These are phyloP conservation scores for Penicillium thymicola DNA, from an alignment of 2,329 filamentous ascomycete species.

Conservation along the genomic window DNA sequence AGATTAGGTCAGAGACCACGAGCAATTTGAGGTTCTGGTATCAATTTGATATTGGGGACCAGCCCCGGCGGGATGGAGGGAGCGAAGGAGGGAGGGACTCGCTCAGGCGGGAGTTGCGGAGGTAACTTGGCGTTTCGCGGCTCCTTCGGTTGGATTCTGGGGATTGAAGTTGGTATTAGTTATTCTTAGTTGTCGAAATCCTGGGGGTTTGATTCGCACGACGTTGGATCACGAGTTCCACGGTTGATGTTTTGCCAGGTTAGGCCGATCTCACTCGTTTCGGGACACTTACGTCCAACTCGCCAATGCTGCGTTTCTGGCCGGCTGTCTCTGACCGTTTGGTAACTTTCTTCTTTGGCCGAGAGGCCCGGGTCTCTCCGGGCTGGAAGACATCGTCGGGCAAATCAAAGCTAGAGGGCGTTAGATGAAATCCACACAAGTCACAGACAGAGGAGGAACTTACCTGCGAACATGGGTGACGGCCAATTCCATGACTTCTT, in stretches of 20 bases:
- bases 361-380: conserved; percentile 68
- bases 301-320: conserved; percentile 41
- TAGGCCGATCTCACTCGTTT: conserved; percentile 25
- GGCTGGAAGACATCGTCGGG: conserved; percentile 83
- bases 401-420: conserved; percentile 66
- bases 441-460: conserved; percentile 33
- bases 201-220: conserved; percentile 14
- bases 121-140: conserved; percentile 36
- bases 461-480: conserved; percentile 86
- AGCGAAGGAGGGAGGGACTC: neutral
- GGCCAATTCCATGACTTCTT: conserved; percentile 71
- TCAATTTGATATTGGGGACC: conserved; percentile 25
- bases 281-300: conserved; percentile 43
- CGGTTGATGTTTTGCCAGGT: conserved; percentile 23
- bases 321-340: conserved; percentile 35
- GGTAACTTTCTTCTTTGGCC: conserved; percentile 53
- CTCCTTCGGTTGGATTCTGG: conserved; percentile 29
- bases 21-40: conserved; percentile 2
- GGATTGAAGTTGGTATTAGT: conserved; percentile 31
- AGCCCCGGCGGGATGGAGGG: conserved; percentile 26
- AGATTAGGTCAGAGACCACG: conserved; percentile 21
- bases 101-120: conserved; percentile 35
- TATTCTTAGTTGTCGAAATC: conserved; percentile 24
- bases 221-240: conserved; percentile 22
- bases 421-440: conserved; percentile 16